These are phyloP conservation scores for Beauveria asiatica DNA, from an alignment of 2,329 filamentous ascomycete genomes.

Conservation along the genomic window DNA sequence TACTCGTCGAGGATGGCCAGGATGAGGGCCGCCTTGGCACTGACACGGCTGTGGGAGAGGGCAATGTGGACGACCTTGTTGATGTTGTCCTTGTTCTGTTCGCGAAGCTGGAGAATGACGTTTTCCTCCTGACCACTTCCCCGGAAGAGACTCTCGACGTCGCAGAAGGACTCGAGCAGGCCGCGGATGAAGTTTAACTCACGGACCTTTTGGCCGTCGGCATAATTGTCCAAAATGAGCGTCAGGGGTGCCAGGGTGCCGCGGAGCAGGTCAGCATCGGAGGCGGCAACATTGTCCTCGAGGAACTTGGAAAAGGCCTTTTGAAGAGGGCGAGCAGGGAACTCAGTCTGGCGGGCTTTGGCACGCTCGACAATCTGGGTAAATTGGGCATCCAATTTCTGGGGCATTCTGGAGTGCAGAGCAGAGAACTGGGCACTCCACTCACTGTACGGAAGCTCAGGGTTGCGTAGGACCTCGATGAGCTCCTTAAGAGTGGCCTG, in stretches of 20 bases:
- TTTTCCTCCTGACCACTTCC: constrained; percentile 86
- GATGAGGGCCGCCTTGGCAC: constrained; percentile 87
- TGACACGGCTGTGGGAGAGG: constrained; percentile 86
- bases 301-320: constrained; percentile 84
- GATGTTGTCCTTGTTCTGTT: constrained; percentile 93
- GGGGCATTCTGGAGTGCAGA: constrained; percentile 93
- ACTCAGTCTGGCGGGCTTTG: constrained; percentile 69
- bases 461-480: constrained; percentile 80
- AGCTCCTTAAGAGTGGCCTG: constrained; percentile 74
- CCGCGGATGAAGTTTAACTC: constrained; percentile 76
- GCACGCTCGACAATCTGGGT: constrained; percentile 80
- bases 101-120: constrained; percentile 85
- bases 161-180: constrained; percentile 73
- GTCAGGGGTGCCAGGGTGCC: constrained; percentile 65
- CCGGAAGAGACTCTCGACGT: constrained; percentile 81
- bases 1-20: constrained; percentile 90
- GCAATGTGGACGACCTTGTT: constrained; percentile 77
- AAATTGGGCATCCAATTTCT: constrained; percentile 78
- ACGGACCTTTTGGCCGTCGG: constrained; percentile 81
- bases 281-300: constrained; percentile 69
- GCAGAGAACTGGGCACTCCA: constrained; percentile 95
- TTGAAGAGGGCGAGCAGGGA: constrained; percentile 78
- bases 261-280: constrained; percentile 67
- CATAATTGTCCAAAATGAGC: constrained; percentile 70
- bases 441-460: constrained; percentile 89